Evolutionary conservation across 2,329 filamentous ascomycete species (phyloP).

Genomic region (Xylariaceae sp.): DNA sequence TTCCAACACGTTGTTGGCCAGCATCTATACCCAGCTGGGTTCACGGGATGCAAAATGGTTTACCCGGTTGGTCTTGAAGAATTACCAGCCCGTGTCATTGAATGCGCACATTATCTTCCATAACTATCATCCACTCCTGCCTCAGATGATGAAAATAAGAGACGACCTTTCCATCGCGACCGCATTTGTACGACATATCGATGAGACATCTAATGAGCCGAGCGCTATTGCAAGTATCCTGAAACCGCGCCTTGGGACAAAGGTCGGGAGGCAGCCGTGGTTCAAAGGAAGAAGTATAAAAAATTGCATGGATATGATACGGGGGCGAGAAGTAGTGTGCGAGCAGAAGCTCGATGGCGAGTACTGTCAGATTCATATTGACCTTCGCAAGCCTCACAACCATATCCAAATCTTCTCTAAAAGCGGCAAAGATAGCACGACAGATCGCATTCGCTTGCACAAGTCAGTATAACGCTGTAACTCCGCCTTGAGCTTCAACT

Average conservation of each 20-base stretch:
- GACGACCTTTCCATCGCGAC: slow-evolving; percentile 70
- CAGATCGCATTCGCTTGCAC: slow-evolving; percentile 69
- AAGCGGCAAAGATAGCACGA: slow-evolving; percentile 86
- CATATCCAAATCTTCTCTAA: slow-evolving; percentile 88
- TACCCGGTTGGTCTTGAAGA: slow-evolving; percentile 79
- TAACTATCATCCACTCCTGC: slow-evolving; percentile 72
- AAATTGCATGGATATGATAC: slow-evolving; percentile 72
- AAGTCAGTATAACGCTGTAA: slow-evolving; percentile 44
- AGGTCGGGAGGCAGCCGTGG: slow-evolving; percentile 70
- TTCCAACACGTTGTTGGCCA: slow-evolving; percentile 56
- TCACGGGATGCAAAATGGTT: slow-evolving; percentile 86
- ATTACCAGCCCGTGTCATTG: slow-evolving; percentile 71
- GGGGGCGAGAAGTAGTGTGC: slow-evolving; percentile 68
- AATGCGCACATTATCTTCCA: slow-evolving; percentile 62
- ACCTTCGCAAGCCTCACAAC: slow-evolving; percentile 61
- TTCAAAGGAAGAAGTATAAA: slow-evolving; percentile 74
- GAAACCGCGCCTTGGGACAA: slow-evolving; percentile 64
- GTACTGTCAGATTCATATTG: slow-evolving; percentile 87
- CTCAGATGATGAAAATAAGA: slow-evolving; percentile 72
- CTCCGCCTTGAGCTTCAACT: neutral
- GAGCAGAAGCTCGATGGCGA: slow-evolving; percentile 89
- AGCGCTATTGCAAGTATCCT: slow-evolving; percentile 44
- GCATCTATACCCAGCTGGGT: slow-evolving; percentile 65
- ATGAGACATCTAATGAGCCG: slow-evolving; percentile 31
- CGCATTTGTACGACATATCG: slow-evolving; percentile 54